Conservation (phyloP, 192 early-diverging fungal genomes). For the Rhizoclosmatium sp. region DNA sequence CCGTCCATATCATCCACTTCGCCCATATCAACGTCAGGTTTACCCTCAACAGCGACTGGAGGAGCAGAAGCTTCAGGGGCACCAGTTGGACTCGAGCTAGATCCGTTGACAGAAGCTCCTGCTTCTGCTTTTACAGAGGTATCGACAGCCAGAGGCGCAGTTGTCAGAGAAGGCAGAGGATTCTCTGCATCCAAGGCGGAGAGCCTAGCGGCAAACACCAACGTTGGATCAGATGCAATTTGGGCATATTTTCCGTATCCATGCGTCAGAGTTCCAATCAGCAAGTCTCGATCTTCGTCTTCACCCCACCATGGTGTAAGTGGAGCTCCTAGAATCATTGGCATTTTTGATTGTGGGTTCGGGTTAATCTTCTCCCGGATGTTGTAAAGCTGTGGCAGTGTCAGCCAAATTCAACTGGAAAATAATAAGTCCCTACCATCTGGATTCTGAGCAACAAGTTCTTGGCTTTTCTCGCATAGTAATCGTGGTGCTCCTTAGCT, state of each 20-base stretch:
- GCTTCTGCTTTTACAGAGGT: neutral
- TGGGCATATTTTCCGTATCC: constrained; percentile 76
- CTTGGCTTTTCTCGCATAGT: constrained; percentile 72
- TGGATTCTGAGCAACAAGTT: constrained; percentile 78
- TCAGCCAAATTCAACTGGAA: neutral
- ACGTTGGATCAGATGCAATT: constrained; percentile 55
- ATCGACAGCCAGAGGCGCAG: neutral
- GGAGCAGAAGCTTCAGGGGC: neutral
- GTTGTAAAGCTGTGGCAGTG: constrained; percentile 58
- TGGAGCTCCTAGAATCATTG: constrained; percentile 67
- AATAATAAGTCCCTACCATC: constrained; percentile 50
- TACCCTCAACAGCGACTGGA: constrained; percentile 36
- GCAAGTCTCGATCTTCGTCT: constrained; percentile 78
- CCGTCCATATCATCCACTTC: constrained; percentile 31
- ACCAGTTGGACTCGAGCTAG: neutral
- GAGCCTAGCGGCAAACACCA: constrained; percentile 45
- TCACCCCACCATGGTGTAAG: constrained; percentile 73
- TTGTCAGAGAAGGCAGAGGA: constrained; percentile 11
- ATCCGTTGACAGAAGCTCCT: neutral
- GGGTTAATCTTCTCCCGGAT: constrained; percentile 78
- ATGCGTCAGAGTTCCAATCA: constrained; percentile 79
- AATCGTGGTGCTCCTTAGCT: constrained; percentile 76
- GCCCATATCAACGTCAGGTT: constrained; percentile 34
- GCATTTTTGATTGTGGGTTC: constrained; percentile 68
- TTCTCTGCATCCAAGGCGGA: constrained; percentile 21